phyloP scores from a whole-genome alignment of 73 alveolate genomes.

The Halteria grandinella region DNA sequence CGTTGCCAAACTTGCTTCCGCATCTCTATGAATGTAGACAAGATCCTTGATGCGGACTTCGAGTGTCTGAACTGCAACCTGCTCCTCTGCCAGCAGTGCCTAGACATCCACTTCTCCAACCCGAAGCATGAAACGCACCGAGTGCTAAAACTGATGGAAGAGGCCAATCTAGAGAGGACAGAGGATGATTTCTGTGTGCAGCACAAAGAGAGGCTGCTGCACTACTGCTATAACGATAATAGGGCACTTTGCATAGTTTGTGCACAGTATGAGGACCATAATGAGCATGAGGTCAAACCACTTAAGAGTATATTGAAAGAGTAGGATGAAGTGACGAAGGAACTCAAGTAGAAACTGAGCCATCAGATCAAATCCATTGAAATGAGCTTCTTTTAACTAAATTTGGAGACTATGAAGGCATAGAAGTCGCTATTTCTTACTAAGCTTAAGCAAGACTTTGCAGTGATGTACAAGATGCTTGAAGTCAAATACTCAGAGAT shows the following conservation, averaged over 20 bases:
- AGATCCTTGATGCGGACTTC: constrained; percentile 46
- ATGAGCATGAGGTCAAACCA: constrained; percentile 7
- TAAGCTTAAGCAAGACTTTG: constrained; percentile 31
- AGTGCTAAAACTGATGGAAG: constrained; percentile 29
- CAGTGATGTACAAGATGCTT: constrained; percentile 12
- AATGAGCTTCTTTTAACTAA: constrained; percentile 5
- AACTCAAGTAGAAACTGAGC: not conserved
- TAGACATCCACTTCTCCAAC: constrained; percentile 46
- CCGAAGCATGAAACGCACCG: constrained; percentile 68
- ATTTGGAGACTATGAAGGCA: constrained; percentile 3
- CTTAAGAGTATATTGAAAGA: not conserved
- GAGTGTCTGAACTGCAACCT: constrained; percentile 73
- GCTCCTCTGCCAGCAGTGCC: constrained; percentile 66
- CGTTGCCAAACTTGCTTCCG: constrained; percentile 38
- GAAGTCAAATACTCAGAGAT: constrained; percentile 48
- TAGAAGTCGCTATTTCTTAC: not conserved
- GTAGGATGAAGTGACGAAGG: not conserved
- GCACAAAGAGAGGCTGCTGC: constrained; percentile 19
- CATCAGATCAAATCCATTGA: constrained; percentile 3
- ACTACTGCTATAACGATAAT: constrained; percentile 38
- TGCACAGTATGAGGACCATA: constrained; percentile 52
- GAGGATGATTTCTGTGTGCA: constrained; percentile 23
- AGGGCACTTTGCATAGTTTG: constrained; percentile 38
- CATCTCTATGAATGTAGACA: not conserved
- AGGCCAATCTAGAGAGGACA: constrained; percentile 5